Percentiles rank a stretch among this genome's conserved stretches.
These are phyloP conservation scores for Saccharomycopsis hybrid DNA, from an alignment of 1,139 yeast species.

Conservation along the genomic window DNA sequence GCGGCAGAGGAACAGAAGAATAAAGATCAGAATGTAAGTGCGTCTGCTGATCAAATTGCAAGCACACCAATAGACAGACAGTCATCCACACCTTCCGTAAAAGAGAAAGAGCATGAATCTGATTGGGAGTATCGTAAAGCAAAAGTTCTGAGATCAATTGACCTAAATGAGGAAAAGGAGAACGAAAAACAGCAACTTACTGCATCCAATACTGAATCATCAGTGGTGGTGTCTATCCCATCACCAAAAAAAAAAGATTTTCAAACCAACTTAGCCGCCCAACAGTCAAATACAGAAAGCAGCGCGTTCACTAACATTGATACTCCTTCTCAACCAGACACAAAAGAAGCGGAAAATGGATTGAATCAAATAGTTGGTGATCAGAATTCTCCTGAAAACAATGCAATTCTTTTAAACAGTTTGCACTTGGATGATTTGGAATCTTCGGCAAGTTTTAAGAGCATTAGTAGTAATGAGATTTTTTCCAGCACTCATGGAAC, in stretches of 20 bases:
- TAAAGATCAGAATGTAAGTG: no score
- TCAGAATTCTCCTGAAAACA: not conserved
- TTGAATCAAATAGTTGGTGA: slow-evolving; percentile 11
- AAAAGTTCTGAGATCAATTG: not conserved
- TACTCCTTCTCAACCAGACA: slow-evolving; percentile 15
- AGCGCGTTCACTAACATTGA: slow-evolving; percentile 24
- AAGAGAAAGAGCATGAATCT: no score
- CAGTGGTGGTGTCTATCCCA: slow-evolving; percentile 4
- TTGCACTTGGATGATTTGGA: slow-evolving; percentile 22
- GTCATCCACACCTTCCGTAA: no score
- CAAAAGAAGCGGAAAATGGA: slow-evolving; percentile 19
- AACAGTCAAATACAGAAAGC: slow-evolving; percentile 24
- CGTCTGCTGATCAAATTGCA: no score
- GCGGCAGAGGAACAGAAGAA: no score
- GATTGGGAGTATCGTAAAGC: not conserved
- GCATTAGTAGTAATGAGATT: slow-evolving; percentile 21
- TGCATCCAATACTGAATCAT: not conserved
- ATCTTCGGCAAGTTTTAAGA: slow-evolving; percentile 21
- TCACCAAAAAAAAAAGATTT: not conserved
- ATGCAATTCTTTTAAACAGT: slow-evolving; percentile 16
- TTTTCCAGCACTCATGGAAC: slow-evolving; percentile 26
- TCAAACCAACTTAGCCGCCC: not conserved
- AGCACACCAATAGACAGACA: no score
- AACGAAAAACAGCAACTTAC: not conserved
- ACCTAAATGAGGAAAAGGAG: not conserved